Evolutionary conservation across 805 yeast species (phyloP), one percentile per base, ranked within the genome.

Genomic region (Cyberlindnera euphorbiiphila): DNA sequence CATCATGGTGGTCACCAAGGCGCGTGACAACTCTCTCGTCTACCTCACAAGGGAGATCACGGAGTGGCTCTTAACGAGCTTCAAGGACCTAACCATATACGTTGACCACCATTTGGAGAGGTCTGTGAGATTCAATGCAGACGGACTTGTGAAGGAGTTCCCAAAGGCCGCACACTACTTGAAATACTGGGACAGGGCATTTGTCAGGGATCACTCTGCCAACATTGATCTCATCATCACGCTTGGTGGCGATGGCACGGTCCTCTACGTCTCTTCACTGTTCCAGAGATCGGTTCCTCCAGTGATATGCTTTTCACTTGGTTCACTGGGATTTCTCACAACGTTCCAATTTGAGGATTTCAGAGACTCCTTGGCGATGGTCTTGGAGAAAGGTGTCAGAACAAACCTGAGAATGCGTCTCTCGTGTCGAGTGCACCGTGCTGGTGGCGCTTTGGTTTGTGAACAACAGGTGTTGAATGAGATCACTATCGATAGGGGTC

Each of bases 231-330:
- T 89, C 42, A 81, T 87, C 3, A 76, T 91, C 29, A 86, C 98
- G 0, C 67, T 93, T 8, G 98, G 98, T 17, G 98, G 98, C 13
- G 98, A 93, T 56, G 98, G 98, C 8, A 93, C 98, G 0, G 96
- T 91, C 32, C 65, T 91, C 9, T 83, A 83, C 53, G 91, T 91
- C 0, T 87, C 95, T 2, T 81, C 93, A 39, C 66, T 88, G 27
- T 93, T 93, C 61, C 94, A 85, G 62, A 66, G 73, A 40, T 72
- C 74, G 33, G 96, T 89, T 2, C 98, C 98, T 1, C 98, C 98
- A 0, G 85, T 91, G 2, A 69, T 93, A 47, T 77, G 94, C 14
- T 91, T 88, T 60, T 76, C 95, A 1, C 66, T 93, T 49, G 98
- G 98, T 0, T 85, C 96, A 0, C 66, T 93, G 17, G 98, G 98